A percentile compares a stretch with the other conserved stretches of the same genome.
phyloP scores from a whole-genome alignment of 306 rosid species.

The Malus domestica region ASM211411v1 NC_041791.1:1687001-1687500 shows the following conservation, averaged over 20 bases:
- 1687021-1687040: neutral
- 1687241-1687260: constrained; percentile 45
- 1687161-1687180: constrained; percentile 39
- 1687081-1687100: constrained; percentile 13
- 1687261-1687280: constrained; percentile 56
- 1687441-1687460: too few relatives aligned
- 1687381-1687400: too few relatives aligned
- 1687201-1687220: constrained; percentile 44
- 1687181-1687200: constrained; percentile 37
- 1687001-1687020: too few relatives aligned
- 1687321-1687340: neutral
- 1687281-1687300: neutral
- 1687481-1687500: too few relatives aligned
- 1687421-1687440: too few relatives aligned
- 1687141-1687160: constrained; percentile 65
- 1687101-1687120: constrained; percentile 14
- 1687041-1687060: constrained; percentile 20
- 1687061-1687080: constrained; percentile 28
- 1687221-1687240: constrained; percentile 33
- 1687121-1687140: constrained; percentile 44
- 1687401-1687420: too few relatives aligned
- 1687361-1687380: too few relatives aligned
- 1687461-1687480: too few relatives aligned
- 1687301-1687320: too few relatives aligned
- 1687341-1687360: neutral